Evolutionary conservation across 768 basidiomycete species (phyloP), one percentile per base, ranked within the genome.

Genomic region (Trametes meyenii): DNA sequence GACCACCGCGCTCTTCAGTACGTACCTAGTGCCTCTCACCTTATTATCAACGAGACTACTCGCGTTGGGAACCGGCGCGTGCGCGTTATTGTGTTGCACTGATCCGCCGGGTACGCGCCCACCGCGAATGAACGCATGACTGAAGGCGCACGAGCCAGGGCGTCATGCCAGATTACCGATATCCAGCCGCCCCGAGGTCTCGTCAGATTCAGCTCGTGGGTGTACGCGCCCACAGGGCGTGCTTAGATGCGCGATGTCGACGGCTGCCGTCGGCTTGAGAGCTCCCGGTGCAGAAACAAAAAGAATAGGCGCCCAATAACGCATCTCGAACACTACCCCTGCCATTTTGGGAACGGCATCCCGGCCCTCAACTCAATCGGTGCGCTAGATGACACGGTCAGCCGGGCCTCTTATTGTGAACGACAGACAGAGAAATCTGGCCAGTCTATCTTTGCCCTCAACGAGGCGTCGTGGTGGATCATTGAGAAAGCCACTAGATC

Each of bases 261-360:
- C n/a, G 54, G 26, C 45, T 19, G 53, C 19, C 48, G 40, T 48
- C 42, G 50, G 55, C 55, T 12, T 51, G 49, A 55, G 54, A 51
- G 50, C 46, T 50, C 55, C 49, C 61, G 55, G 24, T 29, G 50
- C 55, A 52, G 52, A 62, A 55, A 62, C 61, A 62, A 62, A 62
- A 62, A 17, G 36, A 44, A 56, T 33, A 62, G 50, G 43, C 61
- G 61, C 61, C 42, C 61, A 5, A 38, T 33, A 17, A 29, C 12
- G 10, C 13, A 26, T 40, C 35, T 48, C 49, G 61, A 62, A 62
- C 61, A 62, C 61, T 62, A 56, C 55, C 24, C 55, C 49, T 62
- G 36, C 61, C 61, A 38, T 23, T 56, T 56, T 7, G 21, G 61
- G 54, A 50, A 56, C 24, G 24, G 40, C 54, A 11, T 19, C 43